Base-by-base conservation (phyloP, 2,329 filamentous ascomycete species). In the Ceratocystis albifundus region DNA sequence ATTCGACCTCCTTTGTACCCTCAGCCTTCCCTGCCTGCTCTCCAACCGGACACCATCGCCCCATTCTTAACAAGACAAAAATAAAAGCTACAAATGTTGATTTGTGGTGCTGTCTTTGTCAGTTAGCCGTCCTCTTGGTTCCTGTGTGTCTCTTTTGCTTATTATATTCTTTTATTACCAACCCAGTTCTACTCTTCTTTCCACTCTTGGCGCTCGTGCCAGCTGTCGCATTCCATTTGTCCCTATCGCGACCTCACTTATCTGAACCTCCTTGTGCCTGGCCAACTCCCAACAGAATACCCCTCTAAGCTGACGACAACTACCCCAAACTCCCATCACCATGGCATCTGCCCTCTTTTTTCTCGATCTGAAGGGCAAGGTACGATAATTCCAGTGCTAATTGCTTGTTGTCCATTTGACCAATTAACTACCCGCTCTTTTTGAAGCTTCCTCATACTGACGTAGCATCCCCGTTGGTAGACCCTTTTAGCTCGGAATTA, bases 281-380 rank as follows among this genome's bases (percentile, higher is more conserved):
- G 55, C 55, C 30, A 36, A 36, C 30, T n/a, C 55, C 36, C 55
- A 20, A 17, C 55, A n/a, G n/a, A 59, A 59, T 32, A 50, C 46
- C 28, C 46, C 30, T 64, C 30, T 45, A 64, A 44, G n/a, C 25
- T 41, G 28, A 64, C 62, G n/a, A 64, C 36, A 25, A 15, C 22
- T n/a, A 17, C 62, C 20, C 15, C 44, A 17, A 64, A 25, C 15
- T 12, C 50, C 45, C 12, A 41, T 41, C 44, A 57, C n/a, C 59
- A 99, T 99, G 94, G 94, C 94, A 72, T 99, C 94, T 69, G 94
- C 94, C 70, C 76, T 99, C 74, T 99, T 99, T 84, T 99, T 99
- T 77, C 88, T 99, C 73, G 94, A 99, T 77, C 84, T 99, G 71
- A 99, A 99, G 90, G 94, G 94, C 89, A 99, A 99, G 88, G 91